Conservation (phyloP, 352 stramenopile genomes). For the Phytophthora idaei region DNA sequence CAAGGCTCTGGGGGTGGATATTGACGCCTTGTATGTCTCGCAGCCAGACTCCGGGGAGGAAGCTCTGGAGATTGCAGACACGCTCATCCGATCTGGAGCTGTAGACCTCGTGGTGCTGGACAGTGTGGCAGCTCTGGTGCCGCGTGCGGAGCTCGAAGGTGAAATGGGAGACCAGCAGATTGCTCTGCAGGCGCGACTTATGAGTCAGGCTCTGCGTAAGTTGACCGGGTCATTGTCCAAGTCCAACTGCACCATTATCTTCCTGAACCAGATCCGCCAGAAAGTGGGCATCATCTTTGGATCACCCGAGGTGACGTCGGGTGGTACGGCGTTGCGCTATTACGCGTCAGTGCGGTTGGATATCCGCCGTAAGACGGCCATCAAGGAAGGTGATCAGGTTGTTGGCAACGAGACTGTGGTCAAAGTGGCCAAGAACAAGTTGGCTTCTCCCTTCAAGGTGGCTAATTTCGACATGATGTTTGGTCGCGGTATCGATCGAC, state of each 20-base stretch:
- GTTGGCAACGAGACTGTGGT: slow-evolving; percentile 97
- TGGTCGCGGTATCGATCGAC: slow-evolving; percentile 94
- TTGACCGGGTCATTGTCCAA: slow-evolving; percentile 95
- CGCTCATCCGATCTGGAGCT: slow-evolving; percentile 94
- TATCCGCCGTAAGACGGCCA: slow-evolving; percentile 93
- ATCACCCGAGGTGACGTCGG: slow-evolving; percentile 96
- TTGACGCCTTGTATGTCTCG: slow-evolving; percentile 96
- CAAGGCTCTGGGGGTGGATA: slow-evolving; percentile 92
- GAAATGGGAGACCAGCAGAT: slow-evolving; percentile 98
- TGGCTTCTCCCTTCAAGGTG: slow-evolving; percentile 95
- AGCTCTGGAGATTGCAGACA: slow-evolving; percentile 98
- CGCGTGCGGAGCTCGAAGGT: slow-evolving; percentile 94
- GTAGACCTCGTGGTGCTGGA: slow-evolving; percentile 99
- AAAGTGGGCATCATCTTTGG: slow-evolving; percentile 98
- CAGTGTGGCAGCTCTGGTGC: slow-evolving; percentile 97
- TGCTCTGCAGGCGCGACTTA: slow-evolving; percentile 96
- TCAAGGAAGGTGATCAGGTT: slow-evolving; percentile 92
- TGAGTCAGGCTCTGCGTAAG: slow-evolving; percentile 98
- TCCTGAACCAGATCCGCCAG: slow-evolving; percentile 98
- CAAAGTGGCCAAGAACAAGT: slow-evolving; percentile 99
- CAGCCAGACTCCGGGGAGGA: slow-evolving; percentile 98
- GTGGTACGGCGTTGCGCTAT: slow-evolving; percentile 85
- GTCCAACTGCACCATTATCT: slow-evolving; percentile 97
- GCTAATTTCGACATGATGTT: slow-evolving; percentile 98
- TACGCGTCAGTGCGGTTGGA: slow-evolving; percentile 94